A percentile compares a stretch with the other conserved stretches of the same genome.
Evolutionary conservation across 257 asterid genomes (phyloP).

Genomic region (Nicotiana undulata): DNA sequence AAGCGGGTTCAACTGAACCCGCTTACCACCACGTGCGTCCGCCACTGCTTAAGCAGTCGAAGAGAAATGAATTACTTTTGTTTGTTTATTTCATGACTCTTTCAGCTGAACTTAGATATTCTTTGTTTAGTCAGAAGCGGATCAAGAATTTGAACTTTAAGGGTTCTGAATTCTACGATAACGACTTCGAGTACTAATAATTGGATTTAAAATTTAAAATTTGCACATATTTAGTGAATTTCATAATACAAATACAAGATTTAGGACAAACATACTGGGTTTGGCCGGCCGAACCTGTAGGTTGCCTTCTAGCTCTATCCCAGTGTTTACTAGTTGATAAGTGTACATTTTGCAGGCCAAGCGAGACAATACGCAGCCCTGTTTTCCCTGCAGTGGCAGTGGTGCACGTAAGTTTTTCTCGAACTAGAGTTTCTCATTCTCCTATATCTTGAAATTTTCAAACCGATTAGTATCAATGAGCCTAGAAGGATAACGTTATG

Average conservation of each 20-base stretch:
- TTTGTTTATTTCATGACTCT: background rate
- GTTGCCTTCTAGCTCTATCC: no score
- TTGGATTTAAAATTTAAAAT: no score
- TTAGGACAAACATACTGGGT: no score
- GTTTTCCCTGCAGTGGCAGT: constrained; percentile 88
- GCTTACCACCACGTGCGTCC: no score
- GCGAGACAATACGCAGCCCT: constrained; percentile 84
- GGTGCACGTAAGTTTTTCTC: constrained; percentile 76
- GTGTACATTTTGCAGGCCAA: constrained; percentile 49
- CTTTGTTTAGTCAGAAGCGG: background rate
- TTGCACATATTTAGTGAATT: no score
- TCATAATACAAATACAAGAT: no score
- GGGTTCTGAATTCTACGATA: no score
- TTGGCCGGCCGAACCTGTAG: no score
- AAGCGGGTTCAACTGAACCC: no score
- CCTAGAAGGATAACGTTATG: background rate
- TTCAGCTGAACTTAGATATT: background rate
- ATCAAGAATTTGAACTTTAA: no score
- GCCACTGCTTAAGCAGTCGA: no score
- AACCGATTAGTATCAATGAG: background rate
- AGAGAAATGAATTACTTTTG: background rate
- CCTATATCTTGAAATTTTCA: background rate
- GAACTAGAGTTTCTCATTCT: background rate
- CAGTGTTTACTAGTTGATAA: background rate
- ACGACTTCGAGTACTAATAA: no score